Base-by-base conservation (phyloP, 331 rosid genomes). In the Cydonia oblonga region DNA sequence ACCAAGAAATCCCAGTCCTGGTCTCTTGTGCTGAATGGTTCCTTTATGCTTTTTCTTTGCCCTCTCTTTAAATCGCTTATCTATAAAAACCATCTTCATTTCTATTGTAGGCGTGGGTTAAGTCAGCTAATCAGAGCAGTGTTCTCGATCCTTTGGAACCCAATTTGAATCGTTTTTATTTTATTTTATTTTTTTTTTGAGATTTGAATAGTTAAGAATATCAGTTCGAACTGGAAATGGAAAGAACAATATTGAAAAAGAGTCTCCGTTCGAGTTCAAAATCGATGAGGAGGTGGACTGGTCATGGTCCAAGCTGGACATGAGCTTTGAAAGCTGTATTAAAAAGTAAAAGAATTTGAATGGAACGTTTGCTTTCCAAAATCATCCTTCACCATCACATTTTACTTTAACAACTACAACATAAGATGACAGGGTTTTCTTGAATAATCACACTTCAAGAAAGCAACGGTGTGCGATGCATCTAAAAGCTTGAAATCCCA, bases 21-120 rank as follows among this genome's bases (percentile, higher is more conserved):
- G 95, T 82, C 76, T 84, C 83, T 83, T 83, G 91, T 79, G 87
- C 86, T 86, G 8, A 85, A 84, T 88, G 87, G 87, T 68, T 86
- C 87, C 83, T 88, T 88, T 83, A 62, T 82, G 84, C 88, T 86
- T 86, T 40, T 86, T 82, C 79, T 81, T 82, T 46, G 51, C 69
- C 62, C 67, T 69, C 83, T 82, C 90, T 75, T 70, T 82, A 12
- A 42, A 42, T 56, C 72, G 40, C 70, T 56, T 71, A 74, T 82
- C 81, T 84, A 79, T 75, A 77, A 81, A 59, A 79, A 83, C 84
- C 84, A 78, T 74, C 79, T 78, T 80, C 73, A 16, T 66, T 38
- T 26, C 74, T 64, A 6, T 42, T 42, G 49, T 0, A 42, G 6
- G 16, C 49, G 6, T 13, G 18, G 6, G 49, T 42, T 42, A 42